Evolutionary conservation across 2,329 filamentous ascomycete species (phyloP).

Genomic region (Epichloe scottii): DNA sequence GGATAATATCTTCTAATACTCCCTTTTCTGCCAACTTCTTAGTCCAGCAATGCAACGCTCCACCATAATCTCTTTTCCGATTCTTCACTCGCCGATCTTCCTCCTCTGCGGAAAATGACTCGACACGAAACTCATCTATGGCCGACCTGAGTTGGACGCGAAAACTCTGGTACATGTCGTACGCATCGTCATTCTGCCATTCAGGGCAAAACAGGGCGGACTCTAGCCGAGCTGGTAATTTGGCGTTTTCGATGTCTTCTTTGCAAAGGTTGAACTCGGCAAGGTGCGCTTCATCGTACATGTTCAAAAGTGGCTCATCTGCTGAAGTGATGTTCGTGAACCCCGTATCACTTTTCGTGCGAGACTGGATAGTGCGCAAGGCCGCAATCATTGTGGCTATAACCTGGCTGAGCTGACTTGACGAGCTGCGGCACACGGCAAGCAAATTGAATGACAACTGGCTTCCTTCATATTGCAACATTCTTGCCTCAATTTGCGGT

Average conservation of each 20-base stretch:
- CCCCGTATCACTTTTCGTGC: conserved; percentile 11
- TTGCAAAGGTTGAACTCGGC: conserved; percentile 18
- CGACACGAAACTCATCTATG: conserved; percentile 34
- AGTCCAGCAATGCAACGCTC: conserved; percentile 57
- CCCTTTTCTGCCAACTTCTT: conserved; percentile 55
- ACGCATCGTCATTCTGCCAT: conserved; percentile 14
- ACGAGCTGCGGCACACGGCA: conserved; percentile 57
- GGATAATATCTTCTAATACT: conserved; percentile 34
- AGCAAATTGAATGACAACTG: conserved; percentile 67
- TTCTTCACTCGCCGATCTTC: conserved; percentile 40
- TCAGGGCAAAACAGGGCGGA: conserved; percentile 7
- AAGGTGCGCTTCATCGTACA: conserved; percentile 14
- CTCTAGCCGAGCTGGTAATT: conserved; percentile 9
- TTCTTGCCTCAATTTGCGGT: conserved; percentile 53
- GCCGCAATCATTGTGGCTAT: conserved; percentile 31
- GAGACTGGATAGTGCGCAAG: conserved; percentile 24
- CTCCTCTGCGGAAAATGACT: conserved; percentile 30
- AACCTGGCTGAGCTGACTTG: conserved; percentile 33
- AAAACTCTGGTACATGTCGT: conserved; percentile 26
- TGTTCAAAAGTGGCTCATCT: conserved; percentile 12
- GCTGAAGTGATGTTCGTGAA: conserved; percentile 14
- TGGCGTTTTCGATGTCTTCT: conserved; percentile 13
- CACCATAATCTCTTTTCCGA: conserved; percentile 55
- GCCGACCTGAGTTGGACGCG: conserved; percentile 28
- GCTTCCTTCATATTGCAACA: conserved; percentile 52